These are phyloP conservation scores for Citeromyces nyonsensis DNA, from an alignment of 805 yeast species.

Conservation along the genomic window DNA sequence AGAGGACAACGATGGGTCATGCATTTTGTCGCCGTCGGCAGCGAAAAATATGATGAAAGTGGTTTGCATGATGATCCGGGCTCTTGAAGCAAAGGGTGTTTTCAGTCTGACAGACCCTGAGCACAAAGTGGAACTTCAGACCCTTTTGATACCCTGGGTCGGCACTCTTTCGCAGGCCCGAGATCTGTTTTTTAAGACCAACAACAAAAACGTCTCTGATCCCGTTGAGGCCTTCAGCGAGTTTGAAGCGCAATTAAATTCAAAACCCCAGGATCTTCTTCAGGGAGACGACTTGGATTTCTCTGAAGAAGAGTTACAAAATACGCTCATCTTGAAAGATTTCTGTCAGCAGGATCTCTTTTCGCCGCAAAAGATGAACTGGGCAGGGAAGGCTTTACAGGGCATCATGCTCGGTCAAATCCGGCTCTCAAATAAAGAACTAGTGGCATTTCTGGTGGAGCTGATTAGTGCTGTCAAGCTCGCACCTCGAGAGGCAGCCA, in stretches of 20 bases:
- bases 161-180: conserved; percentile 44
- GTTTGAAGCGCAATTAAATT: neutral
- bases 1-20: conserved; percentile 8
- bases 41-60: conserved; percentile 28
- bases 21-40: conserved; percentile 14
- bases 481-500: too few species aligned
- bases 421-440: too few species aligned
- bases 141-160: conserved; percentile 49
- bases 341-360: too few species aligned
- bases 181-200: too few species aligned
- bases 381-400: too few species aligned
- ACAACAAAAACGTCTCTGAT: too few species aligned
- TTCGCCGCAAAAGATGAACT: too few species aligned
- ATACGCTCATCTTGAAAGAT: too few species aligned
- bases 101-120: conserved; percentile 31
- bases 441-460: too few species aligned
- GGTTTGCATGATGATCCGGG: conserved; percentile 48
- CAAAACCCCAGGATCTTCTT: neutral
- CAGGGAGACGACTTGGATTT: conserved; percentile 1
- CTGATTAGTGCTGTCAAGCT: too few species aligned
- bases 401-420: too few species aligned
- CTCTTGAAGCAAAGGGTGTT: conserved; percentile 27
- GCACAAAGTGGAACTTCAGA: conserved; percentile 42
- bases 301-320: too few species aligned
- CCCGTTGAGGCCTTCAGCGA: neutral